These are phyloP conservation scores for Yamadazyma jaroonii DNA, from an alignment of 1,139 yeast species.

Conservation along the genomic window DNA sequence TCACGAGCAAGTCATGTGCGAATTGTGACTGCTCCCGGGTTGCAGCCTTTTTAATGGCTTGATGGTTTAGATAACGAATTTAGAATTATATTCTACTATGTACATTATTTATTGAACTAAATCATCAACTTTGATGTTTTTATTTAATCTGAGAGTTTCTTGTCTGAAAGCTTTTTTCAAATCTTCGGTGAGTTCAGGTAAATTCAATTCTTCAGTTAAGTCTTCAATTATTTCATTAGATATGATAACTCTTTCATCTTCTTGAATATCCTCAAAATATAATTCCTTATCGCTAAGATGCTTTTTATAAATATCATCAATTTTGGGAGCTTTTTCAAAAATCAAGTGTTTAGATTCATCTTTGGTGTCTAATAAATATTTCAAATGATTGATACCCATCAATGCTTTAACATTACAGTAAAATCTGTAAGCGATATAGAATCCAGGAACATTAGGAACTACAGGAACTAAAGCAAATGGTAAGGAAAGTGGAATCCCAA, in stretches of 20 bases:
- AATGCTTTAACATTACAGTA: slow-evolving; percentile 84
- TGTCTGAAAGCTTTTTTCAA: slow-evolving; percentile 48
- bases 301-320: slow-evolving; percentile 10
- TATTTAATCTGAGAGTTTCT: slow-evolving; percentile 32
- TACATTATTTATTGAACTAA: slow-evolving; percentile 12
- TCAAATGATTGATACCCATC: slow-evolving; percentile 69
- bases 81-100: not conserved
- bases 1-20: slow-evolving; percentile 4
- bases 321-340: slow-evolving; percentile 10
- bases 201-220: slow-evolving; percentile 24
- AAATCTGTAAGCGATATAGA: slow-evolving; percentile 75
- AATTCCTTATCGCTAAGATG: slow-evolving; percentile 10
- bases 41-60: not conserved
- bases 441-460: slow-evolving; percentile 95
- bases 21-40: slow-evolving; percentile 7
- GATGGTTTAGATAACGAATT: too few relatives aligned
- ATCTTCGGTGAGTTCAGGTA: slow-evolving; percentile 37
- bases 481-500: slow-evolving; percentile 72
- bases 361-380: slow-evolving; percentile 37
- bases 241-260: slow-evolving; percentile 30
- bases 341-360: slow-evolving; percentile 4
- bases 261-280: slow-evolving; percentile 14
- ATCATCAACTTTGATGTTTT: slow-evolving; percentile 18
- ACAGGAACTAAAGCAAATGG: slow-evolving; percentile 83
- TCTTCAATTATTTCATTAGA: slow-evolving; percentile 31